phyloP scores from a whole-genome alignment of 768 basidiomycete species.

The Collybia sordida region DNA sequence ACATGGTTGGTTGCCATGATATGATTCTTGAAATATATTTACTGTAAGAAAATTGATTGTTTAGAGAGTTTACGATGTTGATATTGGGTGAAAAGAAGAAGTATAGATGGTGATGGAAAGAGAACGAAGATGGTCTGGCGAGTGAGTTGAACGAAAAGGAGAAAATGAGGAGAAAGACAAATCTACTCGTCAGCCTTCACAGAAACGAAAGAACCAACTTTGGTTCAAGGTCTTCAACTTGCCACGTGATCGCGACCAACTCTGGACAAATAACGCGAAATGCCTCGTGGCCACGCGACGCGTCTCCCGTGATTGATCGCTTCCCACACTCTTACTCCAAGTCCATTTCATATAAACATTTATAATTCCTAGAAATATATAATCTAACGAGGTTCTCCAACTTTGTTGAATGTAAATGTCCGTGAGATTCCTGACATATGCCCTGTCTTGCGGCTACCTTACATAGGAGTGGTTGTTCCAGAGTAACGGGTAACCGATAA shows the following conservation, averaged over 20 bases:
- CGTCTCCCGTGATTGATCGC: slow-evolving; percentile 18
- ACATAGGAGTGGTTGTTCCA: neutral
- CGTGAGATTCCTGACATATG: too few relatives aligned
- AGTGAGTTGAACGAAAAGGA: slow-evolving; percentile 22
- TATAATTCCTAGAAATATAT: neutral
- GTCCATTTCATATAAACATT: neutral
- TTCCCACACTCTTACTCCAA: slow-evolving; percentile 5
- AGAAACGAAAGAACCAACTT: slow-evolving; percentile 24
- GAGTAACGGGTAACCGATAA: neutral
- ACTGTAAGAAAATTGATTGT: slow-evolving; percentile 22
- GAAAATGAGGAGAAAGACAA: slow-evolving; percentile 24
- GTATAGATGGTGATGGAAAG: slow-evolving; percentile 21
- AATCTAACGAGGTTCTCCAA: neutral
- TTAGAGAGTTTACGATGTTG: slow-evolving; percentile 14
- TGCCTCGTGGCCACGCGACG: slow-evolving; percentile 23
- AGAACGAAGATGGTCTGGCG: slow-evolving; percentile 18
- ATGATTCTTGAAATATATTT: slow-evolving; percentile 21
- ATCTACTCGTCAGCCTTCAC: slow-evolving; percentile 38
- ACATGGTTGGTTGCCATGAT: slow-evolving; percentile 61
- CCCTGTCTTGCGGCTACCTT: neutral
- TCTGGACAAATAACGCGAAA: slow-evolving; percentile 34
- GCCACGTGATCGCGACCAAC: slow-evolving; percentile 36
- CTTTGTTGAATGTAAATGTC: neutral
- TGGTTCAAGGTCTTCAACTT: slow-evolving; percentile 20
- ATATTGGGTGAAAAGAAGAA: slow-evolving; percentile 26